Evolutionary conservation across 176 grass and related monocot genomes (phyloP).

Genomic region (Hordeum marinum): DNA sequence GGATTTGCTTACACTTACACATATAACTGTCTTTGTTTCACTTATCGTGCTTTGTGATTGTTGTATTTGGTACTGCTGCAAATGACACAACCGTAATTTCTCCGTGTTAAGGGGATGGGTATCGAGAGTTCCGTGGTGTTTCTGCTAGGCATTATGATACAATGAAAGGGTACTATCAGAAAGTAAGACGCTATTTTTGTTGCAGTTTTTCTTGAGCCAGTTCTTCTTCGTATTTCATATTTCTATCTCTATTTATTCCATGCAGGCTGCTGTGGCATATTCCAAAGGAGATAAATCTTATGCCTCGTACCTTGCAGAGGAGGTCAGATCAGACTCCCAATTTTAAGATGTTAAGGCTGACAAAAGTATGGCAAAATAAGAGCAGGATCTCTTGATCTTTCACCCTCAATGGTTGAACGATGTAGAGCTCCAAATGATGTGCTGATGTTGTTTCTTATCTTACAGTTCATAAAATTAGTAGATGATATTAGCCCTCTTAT

Average conservation of each 20-base stretch:
- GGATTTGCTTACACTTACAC: not conserved
- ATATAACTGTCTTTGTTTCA: not conserved
- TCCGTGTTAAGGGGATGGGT: slow-evolving; percentile 54
- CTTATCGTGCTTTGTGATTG: slow-evolving; percentile 8
- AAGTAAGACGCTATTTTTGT: slow-evolving; percentile 44
- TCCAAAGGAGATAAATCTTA: slow-evolving; percentile 74
- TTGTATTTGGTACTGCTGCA: slow-evolving; percentile 1
- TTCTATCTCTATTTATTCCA: slow-evolving; percentile 20
- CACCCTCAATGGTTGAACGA: not conserved
- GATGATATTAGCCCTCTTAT: not conserved
- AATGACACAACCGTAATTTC: slow-evolving; percentile 35
- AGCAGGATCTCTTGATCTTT: not conserved
- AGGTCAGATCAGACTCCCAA: slow-evolving; percentile 49
- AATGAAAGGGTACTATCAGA: slow-evolving; percentile 76
- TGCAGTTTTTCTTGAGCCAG: not conserved
- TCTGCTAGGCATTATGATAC: slow-evolving; percentile 56
- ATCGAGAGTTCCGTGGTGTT: slow-evolving; percentile 51
- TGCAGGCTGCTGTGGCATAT: slow-evolving; percentile 77
- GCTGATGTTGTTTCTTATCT: slow-evolving; percentile 8
- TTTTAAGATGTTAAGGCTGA: slow-evolving; percentile 14
- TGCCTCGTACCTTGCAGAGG: slow-evolving; percentile 75
- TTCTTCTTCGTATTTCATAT: slow-evolving; percentile 32
- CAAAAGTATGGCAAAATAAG: not conserved
- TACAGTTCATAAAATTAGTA: not conserved
- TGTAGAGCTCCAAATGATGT: not conserved